Evolutionary conservation across 768 basidiomycete genomes (phyloP).

Genomic region (Podaxis pistillaris): DNA sequence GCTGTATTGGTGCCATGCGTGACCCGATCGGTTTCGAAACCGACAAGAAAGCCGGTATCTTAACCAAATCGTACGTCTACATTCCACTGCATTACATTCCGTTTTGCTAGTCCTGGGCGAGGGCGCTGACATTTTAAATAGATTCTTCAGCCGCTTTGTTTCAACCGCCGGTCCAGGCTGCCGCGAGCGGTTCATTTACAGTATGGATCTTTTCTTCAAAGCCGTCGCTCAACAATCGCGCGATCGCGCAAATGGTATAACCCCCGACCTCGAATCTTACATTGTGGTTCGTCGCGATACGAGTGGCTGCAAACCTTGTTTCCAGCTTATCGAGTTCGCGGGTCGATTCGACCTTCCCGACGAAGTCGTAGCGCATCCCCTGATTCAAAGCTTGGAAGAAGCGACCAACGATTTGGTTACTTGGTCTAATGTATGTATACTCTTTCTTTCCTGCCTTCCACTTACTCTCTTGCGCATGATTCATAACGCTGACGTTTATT

Average conservation of each 20-base stretch:
- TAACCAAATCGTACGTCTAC: conserved; percentile 23
- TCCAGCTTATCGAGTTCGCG: conserved; percentile 74
- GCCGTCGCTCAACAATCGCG: conserved; percentile 60
- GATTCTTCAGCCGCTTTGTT: conserved; percentile 67
- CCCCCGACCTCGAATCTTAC: conserved; percentile 74
- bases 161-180: conserved; percentile 51
- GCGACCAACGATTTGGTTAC: conserved; percentile 78
- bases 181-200: conserved; percentile 68
- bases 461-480: neutral
- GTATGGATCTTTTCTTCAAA: conserved; percentile 65
- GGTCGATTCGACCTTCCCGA: conserved; percentile 70
- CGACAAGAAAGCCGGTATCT: conserved; percentile 21
- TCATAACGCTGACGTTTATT: conserved; percentile 8
- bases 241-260: conserved; percentile 47
- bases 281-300: conserved; percentile 59
- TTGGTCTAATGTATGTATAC: conserved; percentile 69
- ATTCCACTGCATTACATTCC: neutral
- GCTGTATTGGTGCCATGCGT: conserved; percentile 23
- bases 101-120: no score
- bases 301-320: conserved; percentile 66
- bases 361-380: conserved; percentile 62
- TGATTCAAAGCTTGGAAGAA: conserved; percentile 59
- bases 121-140: conserved; percentile 22
- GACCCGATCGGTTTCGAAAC: conserved; percentile 20
- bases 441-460: neutral